Percentiles rank a stretch among this genome's conserved stretches.
These are phyloP conservation scores for Danielia oregonensis DNA, from an alignment of 805 yeast species.

Conservation along the genomic window DNA sequence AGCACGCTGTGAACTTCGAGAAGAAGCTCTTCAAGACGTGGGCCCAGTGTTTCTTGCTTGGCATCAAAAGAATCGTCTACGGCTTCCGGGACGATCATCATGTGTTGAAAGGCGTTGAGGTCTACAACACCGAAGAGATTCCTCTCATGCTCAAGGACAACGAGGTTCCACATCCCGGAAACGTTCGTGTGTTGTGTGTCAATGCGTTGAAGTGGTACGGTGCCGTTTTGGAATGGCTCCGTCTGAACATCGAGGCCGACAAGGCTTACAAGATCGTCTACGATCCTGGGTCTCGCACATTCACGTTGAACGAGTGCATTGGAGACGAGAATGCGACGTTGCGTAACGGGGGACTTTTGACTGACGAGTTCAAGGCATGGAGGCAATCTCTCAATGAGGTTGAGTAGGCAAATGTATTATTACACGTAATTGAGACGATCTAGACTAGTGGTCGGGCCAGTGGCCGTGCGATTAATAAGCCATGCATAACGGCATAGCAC, in stretches of 20 bases:
- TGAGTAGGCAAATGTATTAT: neutral
- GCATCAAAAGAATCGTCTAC: slow-evolving; percentile 74
- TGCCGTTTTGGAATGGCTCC: slow-evolving; percentile 77
- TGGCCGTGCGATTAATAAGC: too few relatives aligned
- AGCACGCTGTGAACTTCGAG: slow-evolving; percentile 66
- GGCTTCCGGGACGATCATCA: slow-evolving; percentile 82
- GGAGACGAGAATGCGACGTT: slow-evolving; percentile 22
- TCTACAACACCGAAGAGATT: slow-evolving; percentile 70
- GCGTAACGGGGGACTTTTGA: slow-evolving; percentile 19
- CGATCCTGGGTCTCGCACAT: slow-evolving; percentile 50
- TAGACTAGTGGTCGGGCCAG: too few relatives aligned
- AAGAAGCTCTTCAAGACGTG: slow-evolving; percentile 74
- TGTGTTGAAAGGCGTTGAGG: slow-evolving; percentile 65
- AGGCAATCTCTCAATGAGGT: slow-evolving; percentile 3
- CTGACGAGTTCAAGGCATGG: slow-evolving; percentile 36
- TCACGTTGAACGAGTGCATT: slow-evolving; percentile 48
- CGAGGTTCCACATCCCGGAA: slow-evolving; percentile 31
- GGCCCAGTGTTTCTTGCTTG: slow-evolving; percentile 91
- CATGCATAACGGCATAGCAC: too few relatives aligned
- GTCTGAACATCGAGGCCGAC: slow-evolving; percentile 42
- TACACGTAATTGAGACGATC: neutral
- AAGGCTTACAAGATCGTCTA: slow-evolving; percentile 54
- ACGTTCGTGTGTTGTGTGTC: slow-evolving; percentile 60
- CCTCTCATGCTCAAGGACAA: slow-evolving; percentile 64
- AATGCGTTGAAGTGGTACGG: slow-evolving; percentile 85